phyloP scores from a whole-genome alignment of 225 moss, liverwort and hornwort genomes.

The Climacium dendroides region DNA sequence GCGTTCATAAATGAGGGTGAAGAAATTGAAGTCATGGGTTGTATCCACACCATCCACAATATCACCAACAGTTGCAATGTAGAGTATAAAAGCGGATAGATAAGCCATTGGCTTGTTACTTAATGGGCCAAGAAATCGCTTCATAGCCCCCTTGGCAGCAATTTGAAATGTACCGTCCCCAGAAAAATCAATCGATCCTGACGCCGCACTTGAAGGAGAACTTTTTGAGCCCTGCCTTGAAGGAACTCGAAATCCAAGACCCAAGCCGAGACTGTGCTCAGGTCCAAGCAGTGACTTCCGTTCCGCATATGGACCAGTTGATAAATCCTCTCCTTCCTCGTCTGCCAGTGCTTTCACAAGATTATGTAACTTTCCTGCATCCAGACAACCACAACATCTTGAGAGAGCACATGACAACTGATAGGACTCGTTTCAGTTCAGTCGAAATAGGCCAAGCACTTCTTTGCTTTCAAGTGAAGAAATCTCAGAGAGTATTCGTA shows the following conservation, averaged over 20 bases:
- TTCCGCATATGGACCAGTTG: slow-evolving; percentile 33
- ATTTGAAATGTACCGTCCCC: slow-evolving; percentile 44
- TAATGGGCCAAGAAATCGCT: slow-evolving; percentile 80
- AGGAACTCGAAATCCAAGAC: slow-evolving; percentile 64
- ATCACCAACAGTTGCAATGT: slow-evolving; percentile 92
- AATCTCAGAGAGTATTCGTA: not conserved
- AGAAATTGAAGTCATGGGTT: slow-evolving; percentile 98
- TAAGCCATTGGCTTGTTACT: slow-evolving; percentile 85
- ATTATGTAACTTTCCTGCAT: slow-evolving; percentile 94
- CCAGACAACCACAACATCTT: not conserved
- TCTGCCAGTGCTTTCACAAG: slow-evolving; percentile 91
- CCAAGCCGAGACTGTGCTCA: slow-evolving; percentile 78
- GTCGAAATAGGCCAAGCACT: not conserved
- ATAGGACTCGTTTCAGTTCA: not conserved
- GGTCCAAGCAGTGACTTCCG: slow-evolving; percentile 55
- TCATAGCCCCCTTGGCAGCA: slow-evolving; percentile 48
- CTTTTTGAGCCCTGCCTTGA: slow-evolving; percentile 26
- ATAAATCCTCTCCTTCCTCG: slow-evolving; percentile 82
- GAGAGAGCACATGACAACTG: not conserved
- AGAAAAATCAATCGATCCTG: slow-evolving; percentile 47
- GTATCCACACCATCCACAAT: slow-evolving; percentile 98
- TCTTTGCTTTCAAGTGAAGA: not conserved
- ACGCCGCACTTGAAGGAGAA: slow-evolving; percentile 10
- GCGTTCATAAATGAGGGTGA: slow-evolving; percentile 86
- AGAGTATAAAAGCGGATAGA: slow-evolving; percentile 94